Evolutionary conservation across 2,329 filamentous ascomycete genomes (phyloP), one percentile per base, ranked within the genome.

Genomic region (Diplodia corticola): DNA sequence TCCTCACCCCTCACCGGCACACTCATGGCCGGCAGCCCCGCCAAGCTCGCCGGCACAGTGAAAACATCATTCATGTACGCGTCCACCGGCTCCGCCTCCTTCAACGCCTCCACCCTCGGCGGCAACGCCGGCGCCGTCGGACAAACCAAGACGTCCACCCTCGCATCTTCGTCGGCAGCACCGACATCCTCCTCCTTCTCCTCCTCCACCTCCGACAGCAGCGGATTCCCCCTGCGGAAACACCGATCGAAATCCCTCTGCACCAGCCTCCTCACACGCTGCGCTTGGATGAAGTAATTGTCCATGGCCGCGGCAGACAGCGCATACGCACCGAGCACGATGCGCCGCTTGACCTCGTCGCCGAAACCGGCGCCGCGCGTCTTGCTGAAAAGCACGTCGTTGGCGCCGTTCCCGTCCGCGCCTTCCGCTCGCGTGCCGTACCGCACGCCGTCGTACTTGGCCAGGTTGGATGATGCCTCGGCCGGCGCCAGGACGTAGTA

Each of bases 401-500:
- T 83, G 9, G 84, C 83, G 12, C 81, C 82, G 5, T 35, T 35
- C 33, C 84, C 81, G 65, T 86, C 87, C 67, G 88, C 83, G 54
- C 82, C 84, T 9, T 73, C 65, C 10, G 75, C 80, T 33, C 88
- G 84, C 22, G 82, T 83, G 1, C 95, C 95, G 78, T 96, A 99
- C 12, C 95, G 90, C n/a, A 98, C 88, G 22, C 95, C 95, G 73
- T 99, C 96, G 77, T 97, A 99, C 76, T 96, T 97, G 66, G 95
- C 92, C 2, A 99, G 86, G 73, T 99, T 99, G 17, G 94, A 98
- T 1, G 92, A 92, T 3, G 95, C 95, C 79, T 99, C 95, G 17
- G 95, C 94, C 0, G 95, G 92, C 0, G 95, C 96, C 65, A 99
- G 88, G 66, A 99, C 86, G 77, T 99, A 99, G 81, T 99, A 99